Conservation (phyloP, 495 filamentous ascomycete genomes). For the Neurospora discreta region DNA sequence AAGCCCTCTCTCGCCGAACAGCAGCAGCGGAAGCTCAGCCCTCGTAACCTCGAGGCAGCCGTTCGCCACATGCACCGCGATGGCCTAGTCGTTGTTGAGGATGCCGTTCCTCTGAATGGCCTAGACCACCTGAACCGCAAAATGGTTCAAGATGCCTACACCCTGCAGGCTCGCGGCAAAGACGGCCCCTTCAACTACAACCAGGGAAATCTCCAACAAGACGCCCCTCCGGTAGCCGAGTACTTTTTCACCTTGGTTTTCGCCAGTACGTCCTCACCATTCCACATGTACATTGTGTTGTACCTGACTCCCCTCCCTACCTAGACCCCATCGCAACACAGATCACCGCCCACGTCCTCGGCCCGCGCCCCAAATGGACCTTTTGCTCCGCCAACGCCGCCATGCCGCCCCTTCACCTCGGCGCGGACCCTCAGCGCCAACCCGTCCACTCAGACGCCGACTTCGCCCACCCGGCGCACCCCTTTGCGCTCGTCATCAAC, state of each 20-base stretch:
- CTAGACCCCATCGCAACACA: constrained; percentile 39
- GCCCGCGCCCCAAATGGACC: constrained; percentile 34
- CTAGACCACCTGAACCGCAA: constrained; percentile 39
- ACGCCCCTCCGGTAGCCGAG: constrained; percentile 30
- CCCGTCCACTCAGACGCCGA: constrained; percentile 49
- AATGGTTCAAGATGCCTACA: constrained; percentile 40
- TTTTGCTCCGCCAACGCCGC: constrained; percentile 46
- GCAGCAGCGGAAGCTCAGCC: constrained; percentile 8
- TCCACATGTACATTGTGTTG: not conserved
- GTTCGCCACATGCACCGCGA: constrained; percentile 38
- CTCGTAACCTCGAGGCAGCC: constrained; percentile 40
- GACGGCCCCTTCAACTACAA: constrained; percentile 42
- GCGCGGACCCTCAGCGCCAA: constrained; percentile 30
- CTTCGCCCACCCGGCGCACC: constrained; percentile 40
- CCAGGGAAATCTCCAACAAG: constrained; percentile 45
- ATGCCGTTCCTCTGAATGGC: constrained; percentile 30
- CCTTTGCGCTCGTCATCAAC: constrained; percentile 46
- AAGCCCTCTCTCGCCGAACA: constrained; percentile 13
- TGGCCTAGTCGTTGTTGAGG: constrained; percentile 48
- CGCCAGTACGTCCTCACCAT: constrained; percentile 21
- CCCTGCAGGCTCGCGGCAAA: constrained; percentile 30
- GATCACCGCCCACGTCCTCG: constrained; percentile 37
- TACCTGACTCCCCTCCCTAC: constrained; percentile 1
- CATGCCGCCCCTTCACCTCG: constrained; percentile 32
- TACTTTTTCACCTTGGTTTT: constrained; percentile 34